Percentiles rank a stretch among this genome's conserved stretches.
These are phyloP conservation scores for Solidago caesia DNA, from an alignment of 129 eudicot species.

Conservation along the genomic window DNA sequence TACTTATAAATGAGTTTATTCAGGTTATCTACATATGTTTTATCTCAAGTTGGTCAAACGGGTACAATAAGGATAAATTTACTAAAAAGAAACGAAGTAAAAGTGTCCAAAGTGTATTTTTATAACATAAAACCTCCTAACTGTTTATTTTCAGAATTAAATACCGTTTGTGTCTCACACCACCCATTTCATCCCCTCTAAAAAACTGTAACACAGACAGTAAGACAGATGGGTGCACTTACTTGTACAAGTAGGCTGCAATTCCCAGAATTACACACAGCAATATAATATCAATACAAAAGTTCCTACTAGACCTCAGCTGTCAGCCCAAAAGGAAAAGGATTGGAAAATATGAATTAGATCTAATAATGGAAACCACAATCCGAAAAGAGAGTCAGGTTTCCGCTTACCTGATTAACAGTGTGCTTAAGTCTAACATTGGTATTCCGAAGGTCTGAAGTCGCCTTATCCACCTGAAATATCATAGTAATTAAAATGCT, in stretches of 20 bases:
- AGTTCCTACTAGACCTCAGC: conserved; percentile 85
- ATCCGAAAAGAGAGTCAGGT: neutral
- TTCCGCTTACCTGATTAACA: conserved; percentile 65
- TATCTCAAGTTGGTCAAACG: too few species aligned
- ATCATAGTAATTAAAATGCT: neutral
- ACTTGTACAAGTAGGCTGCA: conserved; percentile 87
- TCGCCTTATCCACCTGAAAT: conserved; percentile 90
- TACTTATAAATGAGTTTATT: too few species aligned
- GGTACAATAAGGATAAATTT: too few species aligned
- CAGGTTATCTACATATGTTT: too few species aligned
- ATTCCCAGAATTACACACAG: conserved; percentile 74
- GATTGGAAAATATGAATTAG: neutral
- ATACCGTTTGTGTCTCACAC: neutral
- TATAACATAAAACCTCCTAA: too few species aligned
- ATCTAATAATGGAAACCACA: conserved; percentile 4
- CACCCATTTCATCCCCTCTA: neutral
- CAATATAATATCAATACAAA: conserved; percentile 75
- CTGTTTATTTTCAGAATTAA: too few species aligned
- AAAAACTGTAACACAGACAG: neutral
- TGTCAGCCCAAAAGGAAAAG: conserved; percentile 33
- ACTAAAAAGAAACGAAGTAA: too few species aligned
- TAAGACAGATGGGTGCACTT: conserved; percentile 25
- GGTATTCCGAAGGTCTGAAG: conserved; percentile 86
- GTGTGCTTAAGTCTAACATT: conserved; percentile 92
- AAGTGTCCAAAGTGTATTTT: too few species aligned